A percentile compares a stretch with the other conserved stretches of the same genome.
Conservation (phyloP, 1,284 basidiomycete species). For the Melampsora larici-populina region DNA sequence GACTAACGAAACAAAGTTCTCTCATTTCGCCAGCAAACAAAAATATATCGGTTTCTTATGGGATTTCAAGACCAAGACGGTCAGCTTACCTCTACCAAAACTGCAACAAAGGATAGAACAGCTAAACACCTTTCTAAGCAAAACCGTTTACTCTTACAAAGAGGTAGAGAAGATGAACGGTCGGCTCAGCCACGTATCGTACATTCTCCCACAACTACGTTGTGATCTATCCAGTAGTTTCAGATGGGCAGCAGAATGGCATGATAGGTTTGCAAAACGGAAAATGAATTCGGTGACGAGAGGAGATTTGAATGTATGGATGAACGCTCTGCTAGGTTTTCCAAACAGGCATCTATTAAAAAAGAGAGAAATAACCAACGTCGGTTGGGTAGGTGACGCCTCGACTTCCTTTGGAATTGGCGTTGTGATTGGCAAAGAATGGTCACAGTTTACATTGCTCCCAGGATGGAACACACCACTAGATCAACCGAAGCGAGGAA, state of each 20-base stretch:
- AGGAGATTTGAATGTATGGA: too few species aligned
- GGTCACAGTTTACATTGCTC: neutral
- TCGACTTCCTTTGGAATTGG: neutral
- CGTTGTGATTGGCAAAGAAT: neutral
- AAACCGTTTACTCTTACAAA: too few species aligned
- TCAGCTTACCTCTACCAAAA: neutral
- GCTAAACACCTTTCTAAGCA: neutral
- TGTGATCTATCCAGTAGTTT: neutral
- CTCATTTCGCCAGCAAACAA: neutral
- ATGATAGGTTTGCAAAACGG: neutral
- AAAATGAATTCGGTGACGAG: too few species aligned
- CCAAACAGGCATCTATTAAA: too few species aligned
- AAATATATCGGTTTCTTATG: conserved; percentile 19
- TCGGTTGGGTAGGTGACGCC: conserved; percentile 22
- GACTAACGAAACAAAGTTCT: neutral
- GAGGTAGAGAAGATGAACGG: neutral
- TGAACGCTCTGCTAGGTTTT: too few species aligned
- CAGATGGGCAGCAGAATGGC: neutral
- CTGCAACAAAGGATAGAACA: neutral
- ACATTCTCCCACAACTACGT: neutral
- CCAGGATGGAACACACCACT: neutral
- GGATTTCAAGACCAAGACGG: neutral
- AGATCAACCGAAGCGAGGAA: neutral
- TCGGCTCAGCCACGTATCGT: neutral
- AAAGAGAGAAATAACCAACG: neutral